These are phyloP conservation scores for Pseudogymnoascus sp. DNA, from an alignment of 2,329 filamentous ascomycete species.

Conservation along the genomic window DNA sequence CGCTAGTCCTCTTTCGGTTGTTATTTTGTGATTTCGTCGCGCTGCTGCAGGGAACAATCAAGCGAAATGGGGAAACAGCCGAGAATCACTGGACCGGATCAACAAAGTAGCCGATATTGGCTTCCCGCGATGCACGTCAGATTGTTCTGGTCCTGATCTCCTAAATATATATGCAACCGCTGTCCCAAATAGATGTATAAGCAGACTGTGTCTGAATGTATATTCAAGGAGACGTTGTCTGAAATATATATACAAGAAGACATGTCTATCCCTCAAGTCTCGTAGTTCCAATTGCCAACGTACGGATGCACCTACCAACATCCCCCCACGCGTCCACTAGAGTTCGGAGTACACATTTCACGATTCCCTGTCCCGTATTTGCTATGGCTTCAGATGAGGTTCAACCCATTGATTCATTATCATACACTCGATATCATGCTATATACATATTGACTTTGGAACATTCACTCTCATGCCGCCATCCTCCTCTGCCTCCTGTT, in stretches of 20 bases:
- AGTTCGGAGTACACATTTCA: neutral
- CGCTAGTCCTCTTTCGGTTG: slow-evolving; percentile 23
- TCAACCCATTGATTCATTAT: neutral
- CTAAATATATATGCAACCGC: neutral
- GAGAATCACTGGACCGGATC: slow-evolving; percentile 2
- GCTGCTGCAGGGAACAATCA: neutral
- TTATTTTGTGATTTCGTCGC: slow-evolving; percentile 11
- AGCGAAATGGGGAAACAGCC: slow-evolving; percentile 9
- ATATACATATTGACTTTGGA: neutral
- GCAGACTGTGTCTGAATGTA: neutral
- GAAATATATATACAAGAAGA: neutral
- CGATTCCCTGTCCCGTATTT: neutral
- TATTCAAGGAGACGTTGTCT: neutral
- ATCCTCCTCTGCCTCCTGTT: slow-evolving; percentile 31
- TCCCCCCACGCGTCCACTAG: neutral
- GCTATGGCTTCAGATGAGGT: neutral
- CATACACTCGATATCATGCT: neutral
- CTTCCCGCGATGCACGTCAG: neutral
- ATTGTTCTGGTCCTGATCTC: neutral
- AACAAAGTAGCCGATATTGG: neutral
- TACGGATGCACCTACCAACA: neutral
- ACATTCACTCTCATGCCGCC: slow-evolving; percentile 20
- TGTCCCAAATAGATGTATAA: neutral
- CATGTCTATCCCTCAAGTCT: neutral
- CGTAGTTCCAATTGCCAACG: neutral